These are phyloP conservation scores for Kwoniella mangroviensis DNA, from an alignment of 768 basidiomycete genomes.

Conservation along the genomic window DNA sequence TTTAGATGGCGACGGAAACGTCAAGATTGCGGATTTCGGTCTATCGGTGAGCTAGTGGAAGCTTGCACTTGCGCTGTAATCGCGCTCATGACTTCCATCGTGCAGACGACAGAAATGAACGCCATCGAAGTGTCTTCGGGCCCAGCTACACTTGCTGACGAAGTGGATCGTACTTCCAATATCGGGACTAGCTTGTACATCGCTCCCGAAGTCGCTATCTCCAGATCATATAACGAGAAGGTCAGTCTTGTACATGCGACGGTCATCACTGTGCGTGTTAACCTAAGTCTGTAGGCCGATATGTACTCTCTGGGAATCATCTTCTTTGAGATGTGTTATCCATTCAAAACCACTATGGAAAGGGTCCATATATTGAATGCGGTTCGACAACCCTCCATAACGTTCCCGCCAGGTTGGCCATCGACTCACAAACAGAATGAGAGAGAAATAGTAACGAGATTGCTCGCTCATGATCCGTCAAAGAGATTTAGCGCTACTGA, in stretches of 20 bases:
- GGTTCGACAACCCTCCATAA: slow-evolving; percentile 71
- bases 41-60: slow-evolving; percentile 58
- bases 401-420: slow-evolving; percentile 76
- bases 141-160: slow-evolving; percentile 19
- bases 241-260: slow-evolving; percentile 12
- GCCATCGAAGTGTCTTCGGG: slow-evolving; percentile 30
- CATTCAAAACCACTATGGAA: slow-evolving; percentile 77
- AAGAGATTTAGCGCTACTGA: slow-evolving; percentile 81
- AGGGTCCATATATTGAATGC: slow-evolving; percentile 81
- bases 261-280: neutral
- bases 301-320: slow-evolving; percentile 95
- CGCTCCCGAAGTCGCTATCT: slow-evolving; percentile 75
- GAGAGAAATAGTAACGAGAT: slow-evolving; percentile 76
- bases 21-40: slow-evolving; percentile 86
- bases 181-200: slow-evolving; percentile 92
- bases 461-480: slow-evolving; percentile 79
- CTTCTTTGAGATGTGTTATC: slow-evolving; percentile 95
- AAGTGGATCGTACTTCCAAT: slow-evolving; percentile 56
- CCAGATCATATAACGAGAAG: slow-evolving; percentile 69
- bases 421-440: slow-evolving; percentile 63
- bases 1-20: slow-evolving; percentile 53
- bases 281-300: slow-evolving; percentile 64
- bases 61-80: slow-evolving; percentile 11
- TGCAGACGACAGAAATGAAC: slow-evolving; percentile 38
- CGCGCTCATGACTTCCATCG: slow-evolving; percentile 12